phyloP scores from a whole-genome alignment of 2,329 filamentous ascomycete species.

The Sarocladium strictum region DNA sequence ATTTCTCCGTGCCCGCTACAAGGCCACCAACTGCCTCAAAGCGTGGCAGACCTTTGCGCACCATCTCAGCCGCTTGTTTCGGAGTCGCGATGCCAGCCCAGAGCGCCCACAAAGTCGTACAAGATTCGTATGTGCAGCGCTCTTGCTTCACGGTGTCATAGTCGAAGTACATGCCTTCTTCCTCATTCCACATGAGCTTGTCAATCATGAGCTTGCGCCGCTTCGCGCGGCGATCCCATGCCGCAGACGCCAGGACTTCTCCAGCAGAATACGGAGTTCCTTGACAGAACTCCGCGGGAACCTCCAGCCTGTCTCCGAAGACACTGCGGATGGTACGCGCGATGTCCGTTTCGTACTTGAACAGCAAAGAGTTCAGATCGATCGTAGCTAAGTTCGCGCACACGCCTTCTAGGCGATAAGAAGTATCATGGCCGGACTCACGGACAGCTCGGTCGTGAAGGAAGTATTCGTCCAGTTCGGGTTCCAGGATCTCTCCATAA shows the following conservation, averaged over 20 bases:
- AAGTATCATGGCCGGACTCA: constrained; percentile 95
- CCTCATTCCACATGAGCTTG: constrained; percentile 88
- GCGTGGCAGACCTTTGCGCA: constrained; percentile 73
- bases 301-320: constrained; percentile 75
- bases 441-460: constrained; percentile 91
- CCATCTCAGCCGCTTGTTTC: constrained; percentile 77
- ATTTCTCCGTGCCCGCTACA: constrained; percentile 83
- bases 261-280: constrained; percentile 56
- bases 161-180: constrained; percentile 95
- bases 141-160: constrained; percentile 82
- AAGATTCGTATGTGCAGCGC: constrained; percentile 80
- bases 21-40: constrained; percentile 87
- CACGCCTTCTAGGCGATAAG: constrained; percentile 83
- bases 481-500: constrained; percentile 66
- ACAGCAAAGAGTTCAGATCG: constrained; percentile 88
- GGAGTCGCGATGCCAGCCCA: constrained; percentile 89
- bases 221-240: constrained; percentile 86
- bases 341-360: constrained; percentile 97
- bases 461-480: constrained; percentile 91
- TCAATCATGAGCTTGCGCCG: constrained; percentile 80
- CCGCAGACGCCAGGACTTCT: constrained; percentile 72
- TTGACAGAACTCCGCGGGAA: constrained; percentile 77
- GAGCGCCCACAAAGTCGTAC: constrained; percentile 94
- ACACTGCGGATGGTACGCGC: constrained; percentile 75
- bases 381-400: constrained; percentile 88